Base-by-base conservation (phyloP, 2,329 filamentous ascomycete genomes). In the Sphaerulina vaccinii region DNA sequence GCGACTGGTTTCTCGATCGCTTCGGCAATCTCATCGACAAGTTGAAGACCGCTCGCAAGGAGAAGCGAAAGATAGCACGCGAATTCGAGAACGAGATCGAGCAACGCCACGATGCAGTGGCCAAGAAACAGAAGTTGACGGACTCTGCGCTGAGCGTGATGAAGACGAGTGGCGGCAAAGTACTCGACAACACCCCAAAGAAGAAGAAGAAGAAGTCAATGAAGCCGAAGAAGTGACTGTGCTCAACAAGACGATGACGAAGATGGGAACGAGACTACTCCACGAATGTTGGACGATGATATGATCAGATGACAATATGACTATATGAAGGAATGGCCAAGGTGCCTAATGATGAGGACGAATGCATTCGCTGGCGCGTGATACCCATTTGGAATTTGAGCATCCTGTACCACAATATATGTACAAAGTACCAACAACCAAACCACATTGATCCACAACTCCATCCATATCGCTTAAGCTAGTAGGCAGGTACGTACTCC, bases 1-100 rank as follows among this genome's bases (percentile, higher is more conserved):
- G 82, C 2, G 79, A 83, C 51, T 80, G 81, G 74, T 76, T 85
- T 39, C 71, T 84, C 1, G 75, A 78, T 1, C 73, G 75, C 43
- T 83, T 85, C 60, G 70, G 70, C 41, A 67, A 71, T 3, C 68
- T 83, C 35, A 64, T 84, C 32, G 66, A 68, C 15, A 74, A 75
- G 41, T 75, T 82, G 59, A 82, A 76, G 59, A 68, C 74, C 1
- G 72, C 76, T 22, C 73, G 83, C 35, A 73, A 75, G 54, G 73
- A 77, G 35, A 79, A 82, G 62, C 74, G 82, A 18, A 74, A 74
- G 45, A 71, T 77, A 4, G 79, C 79, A 2, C 68, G 70, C 24
- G 65, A 71, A 2, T 82, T 83, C 55, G 83, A 85, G 60, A 62
- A 70, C 2, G 76, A 83, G 59, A 70, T 85, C 33, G 75, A 74